A percentile compares a stretch with the other conserved stretches of the same genome.
Evolutionary conservation across 129 eudicot species (phyloP).

Genomic region (Deinandra increscens): DNA sequence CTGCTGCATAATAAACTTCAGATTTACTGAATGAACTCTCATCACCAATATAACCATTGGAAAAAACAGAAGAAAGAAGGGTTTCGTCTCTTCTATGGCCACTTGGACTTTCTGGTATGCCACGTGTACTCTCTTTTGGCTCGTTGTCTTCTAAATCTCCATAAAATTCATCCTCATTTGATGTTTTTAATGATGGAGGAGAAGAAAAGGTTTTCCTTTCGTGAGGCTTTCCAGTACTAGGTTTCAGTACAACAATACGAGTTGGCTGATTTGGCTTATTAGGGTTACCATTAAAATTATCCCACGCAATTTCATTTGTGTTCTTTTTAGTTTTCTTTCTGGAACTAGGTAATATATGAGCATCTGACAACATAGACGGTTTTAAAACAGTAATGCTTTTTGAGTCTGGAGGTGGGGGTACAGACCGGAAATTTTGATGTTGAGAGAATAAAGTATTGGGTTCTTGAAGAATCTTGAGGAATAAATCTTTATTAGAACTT

Average conservation of each 20-base stretch:
- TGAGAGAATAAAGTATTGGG: slow-evolving; percentile 66
- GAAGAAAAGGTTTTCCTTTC: slow-evolving; percentile 44
- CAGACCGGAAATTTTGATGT: slow-evolving; percentile 42
- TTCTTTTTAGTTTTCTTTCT: slow-evolving; percentile 39
- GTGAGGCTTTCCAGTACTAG: slow-evolving; percentile 55
- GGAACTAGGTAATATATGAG: slow-evolving; percentile 39
- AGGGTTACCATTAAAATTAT: slow-evolving; percentile 44
- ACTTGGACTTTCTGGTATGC: slow-evolving; percentile 37
- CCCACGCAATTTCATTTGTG: slow-evolving; percentile 40
- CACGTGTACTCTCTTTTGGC: slow-evolving; percentile 45
- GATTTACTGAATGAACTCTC: slow-evolving; percentile 82
- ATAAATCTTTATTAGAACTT: slow-evolving; percentile 72
- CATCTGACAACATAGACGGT: slow-evolving; percentile 67
- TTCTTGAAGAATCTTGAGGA: slow-evolving; percentile 81
- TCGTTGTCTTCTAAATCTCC: slow-evolving; percentile 54
- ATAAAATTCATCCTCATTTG: slow-evolving; percentile 39
- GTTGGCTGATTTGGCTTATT: slow-evolving; percentile 73
- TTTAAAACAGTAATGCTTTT: slow-evolving; percentile 88
- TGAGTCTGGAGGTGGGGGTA: slow-evolving; percentile 65
- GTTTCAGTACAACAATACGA: slow-evolving; percentile 86
- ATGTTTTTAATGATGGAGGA: slow-evolving; percentile 43
- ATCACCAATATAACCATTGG: slow-evolving; percentile 84
- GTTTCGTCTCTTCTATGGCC: slow-evolving; percentile 69
- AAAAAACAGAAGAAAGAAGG: slow-evolving; percentile 64
- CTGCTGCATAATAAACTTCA: slow-evolving; percentile 71